Percentiles rank a stretch among this genome's conserved stretches.
phyloP scores from a whole-genome alignment of 2,329 filamentous ascomycete genomes.

The Elsinoe necatrix region DNA sequence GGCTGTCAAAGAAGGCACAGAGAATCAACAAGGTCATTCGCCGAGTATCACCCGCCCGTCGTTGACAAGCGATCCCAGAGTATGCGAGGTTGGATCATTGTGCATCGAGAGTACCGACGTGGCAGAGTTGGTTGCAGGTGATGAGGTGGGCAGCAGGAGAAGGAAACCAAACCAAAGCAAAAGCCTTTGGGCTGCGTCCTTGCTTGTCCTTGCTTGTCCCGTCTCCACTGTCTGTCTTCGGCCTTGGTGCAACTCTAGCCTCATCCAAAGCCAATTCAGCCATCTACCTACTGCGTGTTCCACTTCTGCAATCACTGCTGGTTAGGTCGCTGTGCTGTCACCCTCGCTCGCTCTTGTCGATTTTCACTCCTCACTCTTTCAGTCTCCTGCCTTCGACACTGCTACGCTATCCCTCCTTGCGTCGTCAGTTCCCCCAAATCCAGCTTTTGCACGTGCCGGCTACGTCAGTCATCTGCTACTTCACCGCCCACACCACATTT shows the following conservation, averaged over 20 bases:
- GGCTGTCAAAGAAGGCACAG: slow-evolving; percentile 2
- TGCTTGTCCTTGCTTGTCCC: background rate
- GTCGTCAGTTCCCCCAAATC: background rate
- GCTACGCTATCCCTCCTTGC: background rate
- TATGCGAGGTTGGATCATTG: slow-evolving; percentile 2
- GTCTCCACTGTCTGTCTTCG: background rate
- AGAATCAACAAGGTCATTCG: background rate
- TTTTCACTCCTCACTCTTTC: slow-evolving; percentile 6
- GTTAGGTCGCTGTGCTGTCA: slow-evolving; percentile 10
- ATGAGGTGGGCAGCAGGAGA: background rate
- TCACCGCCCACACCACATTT: slow-evolving; percentile 12
- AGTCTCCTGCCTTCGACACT: slow-evolving; percentile 3
- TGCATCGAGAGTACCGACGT: slow-evolving; percentile 3
- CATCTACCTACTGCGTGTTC: slow-evolving; percentile 11
- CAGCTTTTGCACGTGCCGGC: slow-evolving; percentile 15
- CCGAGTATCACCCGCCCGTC: slow-evolving; percentile 10
- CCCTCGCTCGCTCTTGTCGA: slow-evolving; percentile 9
- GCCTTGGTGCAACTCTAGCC: slow-evolving; percentile 7
- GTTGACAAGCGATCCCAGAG: background rate
- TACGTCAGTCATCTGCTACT: slow-evolving; percentile 14
- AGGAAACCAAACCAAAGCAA: background rate
- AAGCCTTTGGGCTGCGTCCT: background rate
- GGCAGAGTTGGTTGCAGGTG: background rate
- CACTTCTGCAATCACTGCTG: slow-evolving; percentile 6
- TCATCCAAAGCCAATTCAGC: slow-evolving; percentile 12